Base-by-base conservation (phyloP, 2,329 filamentous ascomycete genomes). In the Volutella citrinella region DNA sequence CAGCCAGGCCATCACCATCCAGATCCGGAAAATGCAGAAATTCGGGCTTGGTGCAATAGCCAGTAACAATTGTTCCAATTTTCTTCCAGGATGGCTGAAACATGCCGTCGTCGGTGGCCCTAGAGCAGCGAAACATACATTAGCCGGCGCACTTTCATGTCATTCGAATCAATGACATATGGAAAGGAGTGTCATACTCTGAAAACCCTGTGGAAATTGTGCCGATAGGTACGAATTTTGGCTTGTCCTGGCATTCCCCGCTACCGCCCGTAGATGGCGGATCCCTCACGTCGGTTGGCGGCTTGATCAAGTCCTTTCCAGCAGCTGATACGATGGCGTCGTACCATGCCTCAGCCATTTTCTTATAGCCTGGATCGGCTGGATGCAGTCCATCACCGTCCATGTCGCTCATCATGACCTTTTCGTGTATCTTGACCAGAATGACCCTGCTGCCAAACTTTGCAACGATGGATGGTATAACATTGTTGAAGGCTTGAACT, bases 1-100 rank as follows among this genome's bases (percentile, higher is more conserved):
- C 36, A 5, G 34, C 31, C 2, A 34, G 13, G 10, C 32, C n/a
- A 34, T 36, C 33, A 8, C 33, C 33, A 12, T 36, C 33, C 10
- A 36, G 19, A 17, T 36, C 33, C 33, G 31, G 30, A 28, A 36
- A 31, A 22, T 24, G 33, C 26, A n/a, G n/a, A n/a, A n/a, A n/a
- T n/a, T n/a, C n/a, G n/a, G n/a, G n/a, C n/a, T n/a, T n/a, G n/a
- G n/a, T n/a, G n/a, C n/a, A n/a, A n/a, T n/a, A n/a, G 9, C 34
- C 34, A 10, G 18, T 26, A 13, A 29, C 34, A 6, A 37, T 37
- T 18, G 11, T n/a, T n/a, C 23, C 29, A 10, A 30, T 17, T 7
- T n/a, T 27, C 2, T 30, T 22, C 34, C 34, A 37, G 19, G 29
- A 26, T 4, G 34, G 34, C 19, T 22, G 30, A 19, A 29, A 27